Evolutionary conservation across 2,329 filamentous ascomycete genomes (phyloP).

Genomic region (Aspergillus alliaceus): DNA sequence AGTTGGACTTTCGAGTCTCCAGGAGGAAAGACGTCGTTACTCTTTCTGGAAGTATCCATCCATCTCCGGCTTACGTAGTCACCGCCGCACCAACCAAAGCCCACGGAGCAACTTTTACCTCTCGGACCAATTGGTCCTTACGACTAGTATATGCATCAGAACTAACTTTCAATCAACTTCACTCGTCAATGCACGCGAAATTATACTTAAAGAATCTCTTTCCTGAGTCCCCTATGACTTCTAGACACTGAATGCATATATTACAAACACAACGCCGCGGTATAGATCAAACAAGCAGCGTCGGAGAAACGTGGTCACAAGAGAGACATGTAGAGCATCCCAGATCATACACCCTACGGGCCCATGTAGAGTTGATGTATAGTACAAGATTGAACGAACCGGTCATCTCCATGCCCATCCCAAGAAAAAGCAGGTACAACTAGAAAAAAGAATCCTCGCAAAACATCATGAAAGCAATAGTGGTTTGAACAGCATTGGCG

Average conservation of each 20-base stretch:
- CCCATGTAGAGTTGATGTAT: slow-evolving; percentile 13
- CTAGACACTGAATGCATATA: slow-evolving; percentile 14
- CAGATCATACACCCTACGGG: slow-evolving; percentile 5
- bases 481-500: not conserved
- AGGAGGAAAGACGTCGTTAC: not conserved
- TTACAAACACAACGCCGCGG: slow-evolving; percentile 22
- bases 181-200: too few relatives aligned
- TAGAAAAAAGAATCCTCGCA: not conserved
- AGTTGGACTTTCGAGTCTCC: not conserved
- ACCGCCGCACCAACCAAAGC: not conserved
- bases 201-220: not conserved
- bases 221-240: not conserved
- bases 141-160: too few relatives aligned
- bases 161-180: too few relatives aligned
- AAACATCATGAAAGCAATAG: not conserved
- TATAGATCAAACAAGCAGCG: slow-evolving; percentile 5
- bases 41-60: not conserved
- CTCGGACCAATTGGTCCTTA: too few relatives aligned
- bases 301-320: slow-evolving; percentile 7
- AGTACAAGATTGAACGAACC: slow-evolving; percentile 17
- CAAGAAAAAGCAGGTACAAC: slow-evolving; percentile 1
- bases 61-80: not conserved
- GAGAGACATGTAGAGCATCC: slow-evolving; percentile 2
- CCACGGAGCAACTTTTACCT: not conserved
- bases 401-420: slow-evolving; percentile 1